A percentile compares a stretch with the other conserved stretches of the same genome.
phyloP scores from a whole-genome alignment of 495 filamentous ascomycete genomes.

The Lasiosphaeria hispida region DNA sequence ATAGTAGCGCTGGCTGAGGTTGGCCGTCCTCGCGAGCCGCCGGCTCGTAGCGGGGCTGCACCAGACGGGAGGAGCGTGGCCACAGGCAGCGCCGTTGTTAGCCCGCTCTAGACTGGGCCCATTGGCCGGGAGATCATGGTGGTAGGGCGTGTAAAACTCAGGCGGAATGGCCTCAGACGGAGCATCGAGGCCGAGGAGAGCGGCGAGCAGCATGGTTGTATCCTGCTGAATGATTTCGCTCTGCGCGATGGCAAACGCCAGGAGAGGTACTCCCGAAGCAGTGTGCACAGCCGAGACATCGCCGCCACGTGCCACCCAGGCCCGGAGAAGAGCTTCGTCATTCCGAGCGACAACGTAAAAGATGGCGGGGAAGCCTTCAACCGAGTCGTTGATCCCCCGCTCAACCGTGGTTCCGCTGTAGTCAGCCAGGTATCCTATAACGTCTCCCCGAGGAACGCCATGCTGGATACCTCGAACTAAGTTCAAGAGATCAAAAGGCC shows the following conservation, averaged over 20 bases:
- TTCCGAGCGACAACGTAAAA: conserved; percentile 47
- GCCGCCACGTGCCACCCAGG: conserved; percentile 35
- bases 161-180: too few species aligned
- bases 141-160: too few species aligned
- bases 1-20: conserved; percentile 47
- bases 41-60: conserved; percentile 18
- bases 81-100: too few species aligned
- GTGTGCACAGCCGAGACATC: conserved; percentile 33
- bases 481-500: conserved; percentile 19
- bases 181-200: too few species aligned
- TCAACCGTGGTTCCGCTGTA: conserved; percentile 18
- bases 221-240: too few species aligned
- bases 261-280: conserved; percentile 33
- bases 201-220: too few species aligned
- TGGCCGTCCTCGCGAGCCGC: conserved; percentile 30
- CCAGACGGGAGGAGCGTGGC: conserved; percentile 27
- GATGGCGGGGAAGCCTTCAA: conserved; percentile 40
- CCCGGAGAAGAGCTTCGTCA: conserved; percentile 35
- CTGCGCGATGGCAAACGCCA: conserved; percentile 44
- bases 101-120: too few species aligned
- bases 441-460: conserved; percentile 12
- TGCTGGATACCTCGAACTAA: conserved; percentile 31
- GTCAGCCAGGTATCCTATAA: conserved; percentile 26
- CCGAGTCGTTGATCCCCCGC: conserved; percentile 28
- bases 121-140: too few species aligned